Conservation (phyloP, 345 rosid genomes). For the Ailanthus altissimus region DNA sequence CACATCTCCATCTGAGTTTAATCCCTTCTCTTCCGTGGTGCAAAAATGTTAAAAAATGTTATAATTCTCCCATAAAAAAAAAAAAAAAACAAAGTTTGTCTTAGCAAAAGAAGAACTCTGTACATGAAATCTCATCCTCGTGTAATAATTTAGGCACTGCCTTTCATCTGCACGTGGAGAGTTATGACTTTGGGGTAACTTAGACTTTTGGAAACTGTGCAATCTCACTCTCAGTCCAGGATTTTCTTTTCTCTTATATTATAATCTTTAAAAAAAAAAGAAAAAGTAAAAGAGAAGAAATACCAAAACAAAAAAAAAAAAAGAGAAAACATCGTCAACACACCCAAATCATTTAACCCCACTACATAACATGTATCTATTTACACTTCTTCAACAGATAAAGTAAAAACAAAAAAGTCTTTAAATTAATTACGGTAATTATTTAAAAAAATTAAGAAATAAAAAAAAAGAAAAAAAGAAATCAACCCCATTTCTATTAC, state of each 20-base stretch:
- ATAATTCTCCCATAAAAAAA: too few species aligned
- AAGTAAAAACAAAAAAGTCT: not conserved
- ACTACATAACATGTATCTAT: not conserved
- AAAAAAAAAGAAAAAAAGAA: not conserved
- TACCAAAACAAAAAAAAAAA: not conserved
- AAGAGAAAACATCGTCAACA: not conserved
- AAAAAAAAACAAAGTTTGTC: too few species aligned
- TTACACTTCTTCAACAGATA: not conserved
- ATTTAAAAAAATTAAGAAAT: not conserved
- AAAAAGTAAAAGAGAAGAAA: conserved; percentile 7
- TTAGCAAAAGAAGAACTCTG: too few species aligned
- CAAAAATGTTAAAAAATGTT: too few species aligned
- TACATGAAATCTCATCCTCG: too few species aligned
- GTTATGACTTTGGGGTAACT: not conserved
- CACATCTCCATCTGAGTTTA: too few species aligned
- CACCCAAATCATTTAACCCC: conserved; percentile 36
- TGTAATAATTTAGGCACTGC: not conserved
- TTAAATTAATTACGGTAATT: too few species aligned
- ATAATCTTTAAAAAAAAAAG: not conserved
- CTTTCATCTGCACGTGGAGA: conserved; percentile 9
- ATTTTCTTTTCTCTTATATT: too few species aligned
- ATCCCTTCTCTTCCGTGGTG: too few species aligned
- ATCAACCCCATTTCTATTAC: not conserved
- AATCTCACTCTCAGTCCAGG: not conserved
- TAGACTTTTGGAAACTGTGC: not conserved